Evolutionary conservation across 495 filamentous ascomycete species (phyloP).

Genomic region (Lasiosphaeria ovina): DNA sequence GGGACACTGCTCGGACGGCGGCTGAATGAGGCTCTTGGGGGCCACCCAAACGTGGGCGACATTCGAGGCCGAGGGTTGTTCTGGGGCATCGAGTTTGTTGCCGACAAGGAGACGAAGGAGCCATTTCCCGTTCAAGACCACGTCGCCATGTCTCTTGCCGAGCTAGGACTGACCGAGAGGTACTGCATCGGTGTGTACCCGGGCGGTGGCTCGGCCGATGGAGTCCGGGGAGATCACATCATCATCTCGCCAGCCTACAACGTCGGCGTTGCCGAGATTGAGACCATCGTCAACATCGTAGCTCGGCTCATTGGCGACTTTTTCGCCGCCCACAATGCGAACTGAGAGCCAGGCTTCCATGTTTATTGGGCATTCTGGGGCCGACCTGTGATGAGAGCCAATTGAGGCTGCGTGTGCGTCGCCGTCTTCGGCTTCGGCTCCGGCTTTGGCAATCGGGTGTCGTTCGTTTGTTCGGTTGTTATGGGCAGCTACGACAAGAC

Average conservation of each 20-base stretch:
- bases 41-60: slow-evolving; percentile 59
- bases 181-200: slow-evolving; percentile 70
- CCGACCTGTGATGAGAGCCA: neutral
- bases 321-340: slow-evolving; percentile 16
- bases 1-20: slow-evolving; percentile 48
- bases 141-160: slow-evolving; percentile 51
- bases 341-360: slow-evolving; percentile 2
- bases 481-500: too few relatives aligned
- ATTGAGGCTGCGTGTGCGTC: too few relatives aligned
- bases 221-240: slow-evolving; percentile 69
- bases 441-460: too few relatives aligned
- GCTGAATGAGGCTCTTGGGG: slow-evolving; percentile 43
- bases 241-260: slow-evolving; percentile 75
- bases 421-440: too few relatives aligned
- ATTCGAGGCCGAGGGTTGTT: slow-evolving; percentile 65
- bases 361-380: neutral
- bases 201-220: slow-evolving; percentile 65
- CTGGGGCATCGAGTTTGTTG: slow-evolving; percentile 60
- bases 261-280: slow-evolving; percentile 59
- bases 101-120: slow-evolving; percentile 45
- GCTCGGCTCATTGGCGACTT: slow-evolving; percentile 39
- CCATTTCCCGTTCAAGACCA: slow-evolving; percentile 45
- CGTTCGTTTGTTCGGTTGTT: too few relatives aligned
- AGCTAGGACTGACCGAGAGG: slow-evolving; percentile 47
- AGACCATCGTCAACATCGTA: slow-evolving; percentile 49